A percentile compares a stretch with the other conserved stretches of the same genome.
Evolutionary conservation across 495 filamentous ascomycete species (phyloP).

Genomic region (Penicillium coprophilum): DNA sequence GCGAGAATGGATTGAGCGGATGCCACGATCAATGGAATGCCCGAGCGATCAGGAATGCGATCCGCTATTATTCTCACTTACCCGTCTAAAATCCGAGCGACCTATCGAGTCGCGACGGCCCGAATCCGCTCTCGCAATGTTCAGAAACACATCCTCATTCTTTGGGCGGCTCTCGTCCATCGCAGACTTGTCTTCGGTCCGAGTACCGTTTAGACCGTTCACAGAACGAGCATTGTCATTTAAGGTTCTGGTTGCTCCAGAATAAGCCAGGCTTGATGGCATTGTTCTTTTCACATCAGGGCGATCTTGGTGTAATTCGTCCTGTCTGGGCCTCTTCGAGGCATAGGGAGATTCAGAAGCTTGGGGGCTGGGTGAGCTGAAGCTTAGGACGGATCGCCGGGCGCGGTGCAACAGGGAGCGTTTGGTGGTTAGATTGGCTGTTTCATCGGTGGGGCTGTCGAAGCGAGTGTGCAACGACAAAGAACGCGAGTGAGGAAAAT

Average conservation of each 20-base stretch:
- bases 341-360: constrained; percentile 31
- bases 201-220: constrained; percentile 24
- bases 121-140: constrained; percentile 58
- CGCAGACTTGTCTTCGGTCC: constrained; percentile 22
- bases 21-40: constrained; percentile 3
- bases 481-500: constrained; percentile 5
- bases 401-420: constrained; percentile 23
- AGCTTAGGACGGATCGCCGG: constrained; percentile 30
- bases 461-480: constrained; percentile 11
- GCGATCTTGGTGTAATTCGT: constrained; percentile 23
- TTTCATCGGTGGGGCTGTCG: constrained; percentile 28
- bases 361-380: constrained; percentile 28
- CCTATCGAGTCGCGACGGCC: constrained; percentile 45
- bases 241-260: constrained; percentile 31
- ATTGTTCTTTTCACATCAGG: constrained; percentile 40
- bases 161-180: constrained; percentile 38
- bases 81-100: constrained; percentile 50
- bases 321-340: constrained; percentile 30
- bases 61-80: constrained; percentile 32
- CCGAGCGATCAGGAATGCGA: constrained; percentile 4
- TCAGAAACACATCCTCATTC: constrained; percentile 63
- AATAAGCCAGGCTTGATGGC: constrained; percentile 32
- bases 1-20: not conserved
- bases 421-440: constrained; percentile 18
- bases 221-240: constrained; percentile 31